Evolutionary conservation across 768 basidiomycete species (phyloP).

Genomic region (Glaciozyma antarctica): DNA sequence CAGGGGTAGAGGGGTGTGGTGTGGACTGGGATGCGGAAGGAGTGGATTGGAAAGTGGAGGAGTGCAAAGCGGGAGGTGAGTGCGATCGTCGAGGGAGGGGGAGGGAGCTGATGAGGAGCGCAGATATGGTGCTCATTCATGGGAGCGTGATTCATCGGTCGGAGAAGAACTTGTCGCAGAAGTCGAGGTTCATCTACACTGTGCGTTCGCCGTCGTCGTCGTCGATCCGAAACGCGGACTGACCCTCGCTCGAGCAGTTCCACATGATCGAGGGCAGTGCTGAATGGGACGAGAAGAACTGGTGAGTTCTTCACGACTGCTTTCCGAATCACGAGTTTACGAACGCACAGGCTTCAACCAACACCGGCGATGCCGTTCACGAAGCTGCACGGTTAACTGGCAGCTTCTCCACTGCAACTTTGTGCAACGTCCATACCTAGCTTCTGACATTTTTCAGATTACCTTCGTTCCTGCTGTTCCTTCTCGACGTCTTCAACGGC

Average conservation of each 20-base stretch:
- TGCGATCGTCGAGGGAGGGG: not conserved
- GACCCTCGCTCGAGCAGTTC: constrained; percentile 3
- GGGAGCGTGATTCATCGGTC: constrained; percentile 88
- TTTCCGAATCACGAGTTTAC: not conserved
- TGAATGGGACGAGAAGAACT: constrained; percentile 8
- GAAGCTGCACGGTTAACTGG: not conserved
- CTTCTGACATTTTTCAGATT: too few relatives aligned
- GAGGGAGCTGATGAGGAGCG: constrained; percentile 36
- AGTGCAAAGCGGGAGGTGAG: constrained; percentile 32
- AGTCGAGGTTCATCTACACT: constrained; percentile 80
- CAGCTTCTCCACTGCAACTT: not conserved
- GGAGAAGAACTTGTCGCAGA: constrained; percentile 67
- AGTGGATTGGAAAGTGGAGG: constrained; percentile 36
- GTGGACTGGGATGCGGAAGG: constrained; percentile 33
- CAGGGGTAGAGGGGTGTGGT: constrained; percentile 32
- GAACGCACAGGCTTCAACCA: not conserved
- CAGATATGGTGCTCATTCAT: constrained; percentile 87
- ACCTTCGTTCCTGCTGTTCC: too few relatives aligned
- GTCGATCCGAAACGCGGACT: not conserved
- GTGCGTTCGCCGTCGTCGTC: not conserved
- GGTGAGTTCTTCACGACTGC: not conserved
- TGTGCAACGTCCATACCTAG: too few relatives aligned
- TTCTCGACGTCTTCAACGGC: too few relatives aligned
- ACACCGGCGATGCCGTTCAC: constrained; percentile 4
- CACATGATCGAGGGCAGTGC: constrained; percentile 4